These are phyloP conservation scores for Lodderomyces margitis DNA, from an alignment of 1,139 yeast genomes.

Conservation along the genomic window DNA sequence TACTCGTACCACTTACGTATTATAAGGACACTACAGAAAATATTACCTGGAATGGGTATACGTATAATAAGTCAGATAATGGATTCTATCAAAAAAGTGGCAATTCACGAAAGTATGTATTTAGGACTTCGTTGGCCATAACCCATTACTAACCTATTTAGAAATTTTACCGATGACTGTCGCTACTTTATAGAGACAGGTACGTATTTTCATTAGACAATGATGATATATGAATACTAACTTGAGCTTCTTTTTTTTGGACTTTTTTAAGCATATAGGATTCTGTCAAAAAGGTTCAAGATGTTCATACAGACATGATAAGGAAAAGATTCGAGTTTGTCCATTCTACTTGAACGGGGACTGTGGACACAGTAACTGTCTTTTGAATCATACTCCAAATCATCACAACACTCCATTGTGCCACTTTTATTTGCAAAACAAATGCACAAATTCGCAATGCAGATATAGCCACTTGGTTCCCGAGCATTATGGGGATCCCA, in stretches of 20 bases:
- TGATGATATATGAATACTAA: constrained; percentile 16
- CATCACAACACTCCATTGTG: constrained; percentile 71
- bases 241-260: constrained; percentile 18
- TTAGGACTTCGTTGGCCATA: too few species aligned
- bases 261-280: constrained; percentile 36
- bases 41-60: constrained; percentile 30
- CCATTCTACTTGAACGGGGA: constrained; percentile 43
- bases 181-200: constrained; percentile 42
- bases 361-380: constrained; percentile 53
- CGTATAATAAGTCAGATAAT: constrained; percentile 23
- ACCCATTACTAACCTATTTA: constrained; percentile 23
- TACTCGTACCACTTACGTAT: constrained; percentile 24
- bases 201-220: constrained; percentile 26
- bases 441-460: constrained; percentile 58
- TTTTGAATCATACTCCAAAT: constrained; percentile 54
- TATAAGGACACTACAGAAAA: constrained; percentile 15
- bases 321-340: constrained; percentile 54
- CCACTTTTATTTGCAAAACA: constrained; percentile 45
- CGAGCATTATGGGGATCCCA: constrained; percentile 35
- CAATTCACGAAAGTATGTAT: not conserved
- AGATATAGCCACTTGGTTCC: constrained; percentile 47
- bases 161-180: constrained; percentile 26
- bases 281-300: constrained; percentile 50
- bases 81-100: constrained; percentile 26
- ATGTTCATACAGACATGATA: constrained; percentile 59